Base-by-base conservation (phyloP, 257 asterid genomes). In the Capsicum chinense region DNA sequence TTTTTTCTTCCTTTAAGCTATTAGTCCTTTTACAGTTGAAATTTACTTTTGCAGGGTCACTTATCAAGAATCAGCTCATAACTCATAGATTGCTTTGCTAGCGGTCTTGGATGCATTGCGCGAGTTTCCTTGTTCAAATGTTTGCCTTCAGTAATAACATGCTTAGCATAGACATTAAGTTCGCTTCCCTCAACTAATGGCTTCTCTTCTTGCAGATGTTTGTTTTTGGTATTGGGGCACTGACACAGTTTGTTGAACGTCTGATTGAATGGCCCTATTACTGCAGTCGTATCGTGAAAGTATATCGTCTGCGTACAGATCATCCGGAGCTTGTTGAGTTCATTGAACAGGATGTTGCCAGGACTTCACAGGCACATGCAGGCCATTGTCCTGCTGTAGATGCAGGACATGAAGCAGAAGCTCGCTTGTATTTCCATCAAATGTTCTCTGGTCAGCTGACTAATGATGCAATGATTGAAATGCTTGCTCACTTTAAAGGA, bases 261-360 rank as follows among this genome's bases (percentile, higher is more conserved):
- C 91, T 96, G 87, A 87, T 83, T 84, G 99, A 96, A 90, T 96
- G 99, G 99, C 99, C 99, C 6, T 94, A 89, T 79, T 96, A 96
- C 89, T 92, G 97, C 92, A 96, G 91, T 87, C 97, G 92, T 88
- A 92, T 96, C 83, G 74, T 93, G 84, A 98, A 93, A 85, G 93
- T 90, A 92, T 92, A 94, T 83, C 97, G 92, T 86, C 79, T 89
- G 85, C 98, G 95, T 85, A 93, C 83, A 69, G 89, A 90, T 44
- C 92, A 94, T 83, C 50, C 91, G 48, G 96, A 94, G 44, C 92
- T 94, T 86, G 94, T 93, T 83, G 85, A 88, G 67, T 87, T 87
- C 71, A 88, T 94, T 86, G 98, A 96, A 83, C 87, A 89, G 85
- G 90, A 92, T 60, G 97, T 96, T 83, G 91, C 87, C 68, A 89